Evolutionary conservation across 495 filamentous ascomycete species (phyloP), one percentile per base, ranked within the genome.

Genomic region (Monascus purpureus): DNA sequence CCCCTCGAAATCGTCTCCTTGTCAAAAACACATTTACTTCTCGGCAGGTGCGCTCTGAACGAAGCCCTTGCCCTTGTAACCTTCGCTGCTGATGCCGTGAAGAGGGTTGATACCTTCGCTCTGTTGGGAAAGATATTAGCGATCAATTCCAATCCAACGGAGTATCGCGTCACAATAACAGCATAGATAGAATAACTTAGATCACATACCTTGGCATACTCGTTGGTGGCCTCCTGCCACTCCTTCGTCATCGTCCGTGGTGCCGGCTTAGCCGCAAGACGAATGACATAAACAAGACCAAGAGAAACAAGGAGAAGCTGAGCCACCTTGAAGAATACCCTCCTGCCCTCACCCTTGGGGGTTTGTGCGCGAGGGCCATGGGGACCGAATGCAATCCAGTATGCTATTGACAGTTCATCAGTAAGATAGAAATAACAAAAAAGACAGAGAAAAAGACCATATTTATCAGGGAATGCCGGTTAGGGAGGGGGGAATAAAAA

Each of bases 321-420:
- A 30, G 60, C 36, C 29, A 80, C 81, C 67, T 87, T 83, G 37
- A 65, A 39, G 46, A 78, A 57, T 46, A 96, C 67, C 49, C 71
- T 81, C 61, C 67, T 67, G 49, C 63, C 65, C 70, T 95, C 90
- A 35, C 79, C 90, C 30, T 90, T 77, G 33, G 88, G 82, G 33
- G 79, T 51, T 19, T 70, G 57, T 24, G 87, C 70, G 32, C 90
- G 86, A 36, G 90, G 90, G 35, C 90, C 90, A 59, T 96, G 92
- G 40, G 84, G 70, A 33, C 90, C 90, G 55, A 97, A 97, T 42
- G 90, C 87, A 48, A 96, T 93, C 76, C 79, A 97, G 78, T 95
- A 97, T 43, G 90, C 90, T 97, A 55, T 52, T 31, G 25, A 13
- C 17, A 27, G 11, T 36, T 55, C 29, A 52, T 47, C 35, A 42